Conservation (phyloP, 2,329 filamentous ascomycete genomes). For the Colletotrichum sp. region DNA sequence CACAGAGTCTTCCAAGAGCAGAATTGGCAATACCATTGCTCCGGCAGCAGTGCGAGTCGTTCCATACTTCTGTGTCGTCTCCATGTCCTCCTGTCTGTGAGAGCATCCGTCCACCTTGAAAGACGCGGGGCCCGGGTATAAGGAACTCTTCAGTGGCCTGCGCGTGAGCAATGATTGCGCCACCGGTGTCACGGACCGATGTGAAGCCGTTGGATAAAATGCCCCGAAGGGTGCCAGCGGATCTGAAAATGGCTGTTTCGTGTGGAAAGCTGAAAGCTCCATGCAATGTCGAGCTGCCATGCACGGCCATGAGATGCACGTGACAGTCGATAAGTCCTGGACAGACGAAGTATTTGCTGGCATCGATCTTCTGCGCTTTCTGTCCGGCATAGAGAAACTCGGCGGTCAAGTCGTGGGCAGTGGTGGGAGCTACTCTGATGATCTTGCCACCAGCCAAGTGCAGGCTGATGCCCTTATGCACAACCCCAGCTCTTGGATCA, state of each 20-base stretch:
- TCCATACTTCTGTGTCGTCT: not conserved
- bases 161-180: not conserved
- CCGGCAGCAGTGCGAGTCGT: not conserved
- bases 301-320: not conserved
- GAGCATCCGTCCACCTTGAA: not conserved
- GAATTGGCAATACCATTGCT: not conserved
- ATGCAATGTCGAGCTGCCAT: not conserved
- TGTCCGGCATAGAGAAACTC: not conserved
- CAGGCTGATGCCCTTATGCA: not conserved
- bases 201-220: not conserved
- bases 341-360: not conserved
- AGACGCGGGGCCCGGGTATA: not conserved
- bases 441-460: not conserved
- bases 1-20: not conserved
- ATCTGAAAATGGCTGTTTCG: not conserved
- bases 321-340: not conserved
- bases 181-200: not conserved
- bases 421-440: not conserved
- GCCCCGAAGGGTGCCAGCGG: not conserved
- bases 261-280: not conserved
- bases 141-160: not conserved
- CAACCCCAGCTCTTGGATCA: not conserved
- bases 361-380: not conserved
- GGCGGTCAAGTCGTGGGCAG: not conserved
- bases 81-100: not conserved